Evolutionary conservation across 805 yeast species (phyloP).

Genomic region (Metschnikowia shivogae): DNA sequence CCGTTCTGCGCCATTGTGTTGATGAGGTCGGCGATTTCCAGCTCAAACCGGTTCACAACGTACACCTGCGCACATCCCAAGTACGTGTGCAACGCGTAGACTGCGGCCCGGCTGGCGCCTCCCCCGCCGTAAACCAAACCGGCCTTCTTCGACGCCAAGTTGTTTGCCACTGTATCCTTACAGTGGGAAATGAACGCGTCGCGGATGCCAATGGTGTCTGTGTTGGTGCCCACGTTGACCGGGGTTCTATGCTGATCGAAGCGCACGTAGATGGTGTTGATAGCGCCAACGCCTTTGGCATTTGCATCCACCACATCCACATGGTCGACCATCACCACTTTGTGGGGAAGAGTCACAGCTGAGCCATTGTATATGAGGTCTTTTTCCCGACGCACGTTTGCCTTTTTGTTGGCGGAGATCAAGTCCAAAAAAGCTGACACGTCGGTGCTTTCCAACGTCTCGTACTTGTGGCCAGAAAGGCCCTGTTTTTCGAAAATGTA

Average conservation of each 20-base stretch:
- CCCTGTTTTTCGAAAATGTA: slow-evolving; percentile 20
- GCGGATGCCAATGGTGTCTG: slow-evolving; percentile 31
- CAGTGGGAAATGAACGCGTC: slow-evolving; percentile 23
- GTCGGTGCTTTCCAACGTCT: slow-evolving; percentile 22
- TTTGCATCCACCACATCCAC: slow-evolving; percentile 26
- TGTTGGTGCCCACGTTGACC: slow-evolving; percentile 27
- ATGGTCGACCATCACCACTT: slow-evolving; percentile 22
- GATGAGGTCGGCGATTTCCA: slow-evolving; percentile 23
- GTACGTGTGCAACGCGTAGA: slow-evolving; percentile 24
- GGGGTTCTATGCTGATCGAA: slow-evolving; percentile 12
- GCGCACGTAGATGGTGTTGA: slow-evolving; percentile 30
- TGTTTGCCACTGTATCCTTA: slow-evolving; percentile 8
- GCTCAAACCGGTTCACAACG: slow-evolving; percentile 26
- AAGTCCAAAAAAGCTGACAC: slow-evolving; percentile 16
- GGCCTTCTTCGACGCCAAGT: slow-evolving; percentile 12
- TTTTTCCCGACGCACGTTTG: slow-evolving; percentile 6
- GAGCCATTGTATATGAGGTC: slow-evolving; percentile 20
- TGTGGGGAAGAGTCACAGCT: slow-evolving; percentile 33
- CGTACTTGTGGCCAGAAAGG: slow-evolving; percentile 22
- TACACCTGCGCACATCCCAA: slow-evolving; percentile 25
- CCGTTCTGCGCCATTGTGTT: slow-evolving; percentile 20
- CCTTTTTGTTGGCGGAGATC: slow-evolving; percentile 12
- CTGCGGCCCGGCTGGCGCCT: slow-evolving; percentile 33
- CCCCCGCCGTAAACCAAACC: slow-evolving; percentile 36
- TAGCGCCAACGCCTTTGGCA: slow-evolving; percentile 32